These are phyloP conservation scores for Colletotrichum liriopes DNA, from an alignment of 2,329 filamentous ascomycete genomes.

Conservation along the genomic window DNA sequence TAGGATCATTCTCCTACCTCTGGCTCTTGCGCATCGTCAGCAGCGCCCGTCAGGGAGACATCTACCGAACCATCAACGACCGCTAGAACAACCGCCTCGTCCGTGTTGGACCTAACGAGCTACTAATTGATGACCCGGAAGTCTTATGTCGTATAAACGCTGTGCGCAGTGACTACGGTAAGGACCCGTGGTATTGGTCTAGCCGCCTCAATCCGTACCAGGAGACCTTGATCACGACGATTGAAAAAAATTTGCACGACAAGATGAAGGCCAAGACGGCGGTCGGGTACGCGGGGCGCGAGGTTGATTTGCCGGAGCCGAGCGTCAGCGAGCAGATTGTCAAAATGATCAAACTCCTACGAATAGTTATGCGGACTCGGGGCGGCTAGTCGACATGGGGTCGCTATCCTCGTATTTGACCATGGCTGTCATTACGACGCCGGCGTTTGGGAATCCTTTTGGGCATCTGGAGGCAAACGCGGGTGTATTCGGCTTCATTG, in stretches of 20 bases:
- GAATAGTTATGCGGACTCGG: constrained; percentile 12
- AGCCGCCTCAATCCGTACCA: constrained; percentile 48
- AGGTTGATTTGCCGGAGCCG: constrained; percentile 43
- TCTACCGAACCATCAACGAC: constrained; percentile 36
- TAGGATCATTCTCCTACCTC: constrained; percentile 27
- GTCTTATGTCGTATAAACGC: constrained; percentile 50
- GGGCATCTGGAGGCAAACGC: constrained; percentile 46
- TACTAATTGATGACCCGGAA: constrained; percentile 52
- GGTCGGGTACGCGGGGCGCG: constrained; percentile 25
- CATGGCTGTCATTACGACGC: constrained; percentile 47
- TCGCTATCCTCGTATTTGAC: constrained; percentile 13
- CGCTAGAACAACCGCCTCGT: constrained; percentile 48
- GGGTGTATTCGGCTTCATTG: constrained; percentile 46
- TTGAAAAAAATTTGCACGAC: constrained; percentile 45
- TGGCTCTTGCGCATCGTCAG: constrained; percentile 48
- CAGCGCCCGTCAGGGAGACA: constrained; percentile 46
- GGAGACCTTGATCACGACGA: constrained; percentile 44
- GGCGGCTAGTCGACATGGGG: not conserved
- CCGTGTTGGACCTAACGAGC: constrained; percentile 52
- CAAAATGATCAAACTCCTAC: constrained; percentile 30
- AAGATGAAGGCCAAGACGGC: constrained; percentile 33
- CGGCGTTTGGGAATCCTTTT: constrained; percentile 48
- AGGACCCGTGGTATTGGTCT: constrained; percentile 48
- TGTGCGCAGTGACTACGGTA: constrained; percentile 47
- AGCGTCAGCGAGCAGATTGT: constrained; percentile 35